Evolutionary conservation across 495 filamentous ascomycete genomes (phyloP).

Genomic region (Podospora bellae-mahoneyi): DNA sequence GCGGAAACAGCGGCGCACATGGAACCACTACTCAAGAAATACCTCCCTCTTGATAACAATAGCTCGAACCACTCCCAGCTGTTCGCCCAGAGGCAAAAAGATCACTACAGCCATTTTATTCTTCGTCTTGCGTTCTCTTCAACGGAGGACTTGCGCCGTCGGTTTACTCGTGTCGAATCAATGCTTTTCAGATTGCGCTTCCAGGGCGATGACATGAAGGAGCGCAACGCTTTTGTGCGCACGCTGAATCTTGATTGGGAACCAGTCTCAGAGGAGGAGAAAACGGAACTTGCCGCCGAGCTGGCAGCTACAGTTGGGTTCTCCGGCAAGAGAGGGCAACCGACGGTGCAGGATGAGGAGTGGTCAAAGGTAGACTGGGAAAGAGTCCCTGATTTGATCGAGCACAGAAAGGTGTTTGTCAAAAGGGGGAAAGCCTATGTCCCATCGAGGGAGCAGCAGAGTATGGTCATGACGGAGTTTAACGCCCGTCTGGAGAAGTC

Average conservation of each 20-base stretch:
- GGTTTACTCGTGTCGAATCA: slow-evolving; percentile 82
- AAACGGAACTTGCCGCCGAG: slow-evolving; percentile 46
- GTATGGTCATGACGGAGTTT: slow-evolving; percentile 86
- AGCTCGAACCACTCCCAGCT: slow-evolving; percentile 53
- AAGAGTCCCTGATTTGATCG: slow-evolving; percentile 84
- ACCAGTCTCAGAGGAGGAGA: slow-evolving; percentile 72
- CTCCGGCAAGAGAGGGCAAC: slow-evolving; percentile 31
- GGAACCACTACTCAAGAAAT: slow-evolving; percentile 75
- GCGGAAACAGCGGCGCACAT: slow-evolving; percentile 78
- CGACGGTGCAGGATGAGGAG: slow-evolving; percentile 56
- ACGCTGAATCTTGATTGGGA: slow-evolving; percentile 75
- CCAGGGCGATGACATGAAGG: slow-evolving; percentile 62
- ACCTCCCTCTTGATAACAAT: slow-evolving; percentile 73
- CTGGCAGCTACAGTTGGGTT: slow-evolving; percentile 33
- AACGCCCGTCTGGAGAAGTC: slow-evolving; percentile 69
- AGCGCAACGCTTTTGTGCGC: slow-evolving; percentile 73
- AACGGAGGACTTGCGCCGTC: slow-evolving; percentile 85
- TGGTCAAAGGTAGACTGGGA: slow-evolving; percentile 98
- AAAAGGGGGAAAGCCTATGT: slow-evolving; percentile 87
- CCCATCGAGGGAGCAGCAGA: slow-evolving; percentile 76
- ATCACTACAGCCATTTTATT: slow-evolving; percentile 98
- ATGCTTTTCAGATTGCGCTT: slow-evolving; percentile 83
- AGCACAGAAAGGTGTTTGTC: slow-evolving; percentile 70
- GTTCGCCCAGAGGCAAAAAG: slow-evolving; percentile 78
- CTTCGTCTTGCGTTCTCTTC: slow-evolving; percentile 87